Percentiles rank a stretch among this genome's conserved stretches.
Evolutionary conservation across 352 stramenopile genomes (phyloP).

Genomic region (Phytophthora melonis): DNA sequence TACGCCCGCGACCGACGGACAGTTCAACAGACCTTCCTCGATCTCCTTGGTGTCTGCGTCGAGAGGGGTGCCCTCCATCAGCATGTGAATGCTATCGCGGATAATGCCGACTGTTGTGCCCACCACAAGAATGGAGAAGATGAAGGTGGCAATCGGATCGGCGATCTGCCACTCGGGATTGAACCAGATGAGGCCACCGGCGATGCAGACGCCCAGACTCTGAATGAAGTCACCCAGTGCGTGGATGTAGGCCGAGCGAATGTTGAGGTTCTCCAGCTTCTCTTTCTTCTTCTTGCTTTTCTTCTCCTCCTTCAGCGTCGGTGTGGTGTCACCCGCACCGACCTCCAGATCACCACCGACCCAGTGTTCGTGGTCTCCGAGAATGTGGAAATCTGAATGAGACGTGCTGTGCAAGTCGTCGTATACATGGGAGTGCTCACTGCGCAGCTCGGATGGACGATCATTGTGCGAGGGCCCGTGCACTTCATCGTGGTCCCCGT

Average conservation of each 20-base stretch:
- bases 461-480: not conserved
- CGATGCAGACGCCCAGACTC: conserved; percentile 95
- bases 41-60: conserved; percentile 86
- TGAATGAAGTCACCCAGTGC: conserved; percentile 97
- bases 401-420: not conserved
- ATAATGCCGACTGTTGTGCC: conserved; percentile 92
- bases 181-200: conserved; percentile 95
- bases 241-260: conserved; percentile 97
- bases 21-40: conserved; percentile 65
- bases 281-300: conserved; percentile 8
- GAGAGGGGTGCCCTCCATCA: conserved; percentile 95
- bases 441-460: not conserved
- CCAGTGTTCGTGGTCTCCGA: not conserved
- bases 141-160: conserved; percentile 96
- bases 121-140: conserved; percentile 96
- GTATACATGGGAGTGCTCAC: not conserved
- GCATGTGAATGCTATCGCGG: conserved; percentile 87
- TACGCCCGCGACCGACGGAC: conserved; percentile 88
- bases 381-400: not conserved
- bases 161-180: conserved; percentile 94
- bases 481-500: not conserved
- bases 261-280: conserved; percentile 91
- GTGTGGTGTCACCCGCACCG: not conserved
- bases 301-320: not conserved
- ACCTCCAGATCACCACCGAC: conserved; percentile 26